Evolutionary conservation across 108 stramenopile species (phyloP).

Genomic region (Cyclotella choctawhatcheeana): DNA sequence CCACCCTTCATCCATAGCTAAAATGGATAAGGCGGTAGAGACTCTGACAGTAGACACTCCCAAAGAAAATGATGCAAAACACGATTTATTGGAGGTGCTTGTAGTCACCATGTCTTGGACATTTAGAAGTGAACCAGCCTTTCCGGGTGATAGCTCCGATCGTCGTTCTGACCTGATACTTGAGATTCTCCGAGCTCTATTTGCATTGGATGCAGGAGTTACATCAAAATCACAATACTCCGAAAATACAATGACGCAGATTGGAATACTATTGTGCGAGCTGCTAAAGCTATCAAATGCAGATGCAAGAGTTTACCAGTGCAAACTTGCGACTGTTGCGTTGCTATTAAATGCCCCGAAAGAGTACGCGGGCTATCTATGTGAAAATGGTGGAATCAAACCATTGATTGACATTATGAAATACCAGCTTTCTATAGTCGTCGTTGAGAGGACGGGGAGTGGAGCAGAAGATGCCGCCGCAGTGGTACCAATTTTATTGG

Average conservation of each 20-base stretch:
- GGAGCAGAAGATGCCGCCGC: conserved; percentile 58
- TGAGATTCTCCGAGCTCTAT: conserved; percentile 69
- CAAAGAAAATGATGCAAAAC: conserved; percentile 11
- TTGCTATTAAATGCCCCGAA: conserved; percentile 66
- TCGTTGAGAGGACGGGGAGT: conserved; percentile 48
- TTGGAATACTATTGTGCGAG: conserved; percentile 33
- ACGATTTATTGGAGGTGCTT: conserved; percentile 44
- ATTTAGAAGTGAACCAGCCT: conserved; percentile 41
- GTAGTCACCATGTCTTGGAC: conserved; percentile 46
- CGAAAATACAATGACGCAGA: conserved; percentile 33
- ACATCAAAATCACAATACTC: conserved; percentile 33
- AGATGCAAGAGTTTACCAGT: conserved; percentile 46
- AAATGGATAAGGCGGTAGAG: conserved; percentile 45
- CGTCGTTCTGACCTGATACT: conserved; percentile 61
- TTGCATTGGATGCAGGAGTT: conserved; percentile 56
- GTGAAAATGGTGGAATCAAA: conserved; percentile 28
- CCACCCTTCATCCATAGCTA: conserved; percentile 45
- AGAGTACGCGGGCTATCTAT: conserved; percentile 51
- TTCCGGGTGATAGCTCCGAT: conserved; percentile 57
- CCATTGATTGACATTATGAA: conserved; percentile 55
- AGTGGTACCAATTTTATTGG: conserved; percentile 73
- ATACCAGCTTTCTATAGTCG: conserved; percentile 57
- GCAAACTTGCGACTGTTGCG: conserved; percentile 65
- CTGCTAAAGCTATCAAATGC: conserved; percentile 35
- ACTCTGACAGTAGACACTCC: conserved; percentile 1